Percentiles rank a stretch among this genome's conserved stretches.
Conservation (phyloP, 2,329 filamentous ascomycete species). For the Ophiocordyceps camponoti-rufipedis region DNA sequence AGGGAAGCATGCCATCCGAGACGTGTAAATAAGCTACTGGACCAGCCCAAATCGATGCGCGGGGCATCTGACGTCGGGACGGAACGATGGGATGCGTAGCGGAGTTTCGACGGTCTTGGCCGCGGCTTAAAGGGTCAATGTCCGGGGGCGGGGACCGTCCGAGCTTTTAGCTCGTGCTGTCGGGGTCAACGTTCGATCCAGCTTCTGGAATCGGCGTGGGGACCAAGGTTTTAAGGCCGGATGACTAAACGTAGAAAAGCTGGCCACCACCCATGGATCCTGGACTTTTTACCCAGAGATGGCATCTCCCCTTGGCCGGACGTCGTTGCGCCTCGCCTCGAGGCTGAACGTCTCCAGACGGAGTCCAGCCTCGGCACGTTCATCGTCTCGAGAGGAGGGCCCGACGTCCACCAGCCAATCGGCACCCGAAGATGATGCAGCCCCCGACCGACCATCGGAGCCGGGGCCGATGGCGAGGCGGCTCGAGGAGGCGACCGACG, state of each 20-base stretch:
- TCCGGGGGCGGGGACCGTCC: too few relatives aligned
- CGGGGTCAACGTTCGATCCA: too few relatives aligned
- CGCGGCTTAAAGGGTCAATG: too few relatives aligned
- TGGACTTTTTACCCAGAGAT: background rate
- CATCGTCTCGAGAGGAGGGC: background rate
- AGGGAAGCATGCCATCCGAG: background rate
- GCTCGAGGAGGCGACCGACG: slow-evolving; percentile 44
- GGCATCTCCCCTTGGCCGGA: background rate
- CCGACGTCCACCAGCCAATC: background rate
- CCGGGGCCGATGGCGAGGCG: slow-evolving; percentile 34
- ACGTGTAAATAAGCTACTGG: background rate
- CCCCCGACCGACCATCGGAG: slow-evolving; percentile 2
- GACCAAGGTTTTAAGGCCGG: too few relatives aligned
- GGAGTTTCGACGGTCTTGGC: background rate
- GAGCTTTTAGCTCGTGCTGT: too few relatives aligned
- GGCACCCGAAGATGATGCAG: background rate
- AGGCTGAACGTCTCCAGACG: background rate
- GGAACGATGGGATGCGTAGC: background rate
- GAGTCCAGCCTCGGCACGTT: background rate
- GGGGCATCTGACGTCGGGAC: background rate
- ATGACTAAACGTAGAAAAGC: too few relatives aligned
- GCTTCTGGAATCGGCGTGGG: too few relatives aligned
- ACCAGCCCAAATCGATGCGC: background rate
- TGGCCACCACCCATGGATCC: too few relatives aligned
- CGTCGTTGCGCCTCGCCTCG: background rate